A percentile compares a stretch with the other conserved stretches of the same genome.
Conservation (phyloP, 1,284 basidiomycete genomes). For the Blastosporella zonata region DNA sequence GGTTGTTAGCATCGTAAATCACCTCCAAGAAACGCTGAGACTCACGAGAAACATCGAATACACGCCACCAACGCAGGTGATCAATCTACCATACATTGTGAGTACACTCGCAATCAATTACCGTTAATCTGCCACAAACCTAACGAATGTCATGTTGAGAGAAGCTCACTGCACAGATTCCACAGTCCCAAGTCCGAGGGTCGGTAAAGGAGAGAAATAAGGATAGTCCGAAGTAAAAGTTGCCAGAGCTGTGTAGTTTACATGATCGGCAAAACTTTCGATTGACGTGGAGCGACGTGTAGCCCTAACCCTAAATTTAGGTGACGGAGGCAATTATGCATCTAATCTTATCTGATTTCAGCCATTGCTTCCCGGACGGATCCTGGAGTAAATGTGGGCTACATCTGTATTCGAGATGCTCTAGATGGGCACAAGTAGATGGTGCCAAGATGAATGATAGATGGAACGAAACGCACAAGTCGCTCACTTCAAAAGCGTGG, state of each 20-base stretch:
- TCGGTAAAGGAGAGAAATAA: constrained; percentile 2
- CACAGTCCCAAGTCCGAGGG: neutral
- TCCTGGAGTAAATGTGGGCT: constrained; percentile 4
- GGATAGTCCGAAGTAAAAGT: constrained; percentile 4
- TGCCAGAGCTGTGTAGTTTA: neutral
- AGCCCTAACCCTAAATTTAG: constrained; percentile 31
- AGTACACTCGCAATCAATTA: neutral
- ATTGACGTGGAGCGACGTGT: constrained; percentile 29
- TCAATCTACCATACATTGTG: constrained; percentile 43
- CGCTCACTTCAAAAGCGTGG: too few relatives aligned
- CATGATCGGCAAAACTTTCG: constrained; percentile 13
- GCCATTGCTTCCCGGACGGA: constrained; percentile 3
- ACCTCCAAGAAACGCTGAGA: constrained; percentile 13
- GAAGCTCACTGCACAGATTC: neutral
- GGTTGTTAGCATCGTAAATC: neutral
- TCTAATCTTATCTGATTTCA: constrained; percentile 8
- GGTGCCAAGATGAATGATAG: too few relatives aligned
- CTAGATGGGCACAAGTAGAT: too few relatives aligned
- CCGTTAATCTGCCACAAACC: constrained; percentile 23
- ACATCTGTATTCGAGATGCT: too few relatives aligned
- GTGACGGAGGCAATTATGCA: neutral
- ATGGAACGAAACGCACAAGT: too few relatives aligned
- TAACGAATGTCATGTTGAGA: constrained; percentile 35
- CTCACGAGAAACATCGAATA: constrained; percentile 78
- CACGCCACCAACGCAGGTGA: constrained; percentile 65